Evolutionary conservation across 2,329 filamentous ascomycete species (phyloP), one percentile per base, ranked within the genome.

Genomic region (Neoascochyta sp.): DNA sequence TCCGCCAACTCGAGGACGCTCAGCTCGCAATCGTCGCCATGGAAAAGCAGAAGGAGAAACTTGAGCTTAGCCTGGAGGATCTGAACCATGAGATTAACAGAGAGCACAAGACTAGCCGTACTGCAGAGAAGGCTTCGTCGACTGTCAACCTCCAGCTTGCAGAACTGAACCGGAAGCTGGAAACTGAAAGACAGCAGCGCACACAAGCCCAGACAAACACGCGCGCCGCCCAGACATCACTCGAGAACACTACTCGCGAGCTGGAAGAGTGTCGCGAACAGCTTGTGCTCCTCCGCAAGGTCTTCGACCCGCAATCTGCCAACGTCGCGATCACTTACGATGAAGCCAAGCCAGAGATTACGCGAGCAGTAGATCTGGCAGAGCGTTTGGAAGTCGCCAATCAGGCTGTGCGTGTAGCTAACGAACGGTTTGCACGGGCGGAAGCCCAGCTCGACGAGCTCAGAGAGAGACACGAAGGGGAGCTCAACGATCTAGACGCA

Each of bases 31-130:
- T 94, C 43, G 84, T 84, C 0, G 84, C 86, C 1, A 67, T 95
- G 6, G 88, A 95, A 60, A 96, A 96, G 70, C 87, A 92, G 61
- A 84, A 92, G 29, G 90, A 96, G 64, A 95, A 95, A 64, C 72
- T 96, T 16, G 78, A 88, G 29, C 74, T 96, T 22, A 88, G 76
- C 51, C 66, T 96, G 7, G 90, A 98, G 59, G 90, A 98, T 59
- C 71, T 95, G 19, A 94, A 87, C 47, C 90, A 96, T 50, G 88
- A 96, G 62, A 76, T 95, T 31, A 84, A 85, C 27, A 77, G 88
- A 16, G 90, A 95, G 64, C 86, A 89, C 54, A 93, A 95, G 67
- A 80, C 81, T 12, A 92, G 82, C 54, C 81, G 90, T 37, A 92
- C 85, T 57, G 90, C 89, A 4, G 90, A 96, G 64, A 94, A 95